Percentiles rank a stretch among this genome's conserved stretches.
Evolutionary conservation across 2,329 filamentous ascomycete species (phyloP).

Genomic region (Xylaria sp.): DNA sequence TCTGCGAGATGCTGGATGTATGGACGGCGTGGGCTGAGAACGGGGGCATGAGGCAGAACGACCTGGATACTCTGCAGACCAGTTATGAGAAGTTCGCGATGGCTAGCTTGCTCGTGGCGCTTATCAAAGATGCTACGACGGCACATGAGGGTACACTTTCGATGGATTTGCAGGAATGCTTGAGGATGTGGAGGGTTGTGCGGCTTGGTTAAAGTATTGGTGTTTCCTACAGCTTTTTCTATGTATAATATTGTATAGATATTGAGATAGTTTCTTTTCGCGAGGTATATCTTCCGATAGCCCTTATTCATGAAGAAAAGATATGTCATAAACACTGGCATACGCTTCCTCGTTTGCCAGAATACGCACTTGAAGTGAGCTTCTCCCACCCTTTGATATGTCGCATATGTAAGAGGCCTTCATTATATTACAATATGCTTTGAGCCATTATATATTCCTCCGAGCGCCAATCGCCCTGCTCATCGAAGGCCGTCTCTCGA

Average conservation of each 20-base stretch:
- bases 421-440: no score
- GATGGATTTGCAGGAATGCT: constrained; percentile 60
- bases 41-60: constrained; percentile 57
- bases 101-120: constrained; percentile 53
- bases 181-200: constrained; percentile 59
- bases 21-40: constrained; percentile 63
- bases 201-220: constrained; percentile 49
- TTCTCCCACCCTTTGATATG: no score
- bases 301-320: no score
- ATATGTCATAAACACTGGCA: no score
- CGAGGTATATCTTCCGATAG: no score
- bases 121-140: constrained; percentile 53
- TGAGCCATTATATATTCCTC: no score
- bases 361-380: no score
- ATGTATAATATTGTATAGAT: not conserved
- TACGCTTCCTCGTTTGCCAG: no score
- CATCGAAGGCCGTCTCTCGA: no score
- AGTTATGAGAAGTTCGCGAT: constrained; percentile 52
- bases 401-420: no score
- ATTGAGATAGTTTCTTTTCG: no score
- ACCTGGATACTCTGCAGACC: constrained; percentile 48
- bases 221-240: not conserved
- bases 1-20: constrained; percentile 54
- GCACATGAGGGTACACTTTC: constrained; percentile 55
- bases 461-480: no score